Base-by-base conservation (phyloP, 257 asterid species). In the Leonotis leonurus region DNA sequence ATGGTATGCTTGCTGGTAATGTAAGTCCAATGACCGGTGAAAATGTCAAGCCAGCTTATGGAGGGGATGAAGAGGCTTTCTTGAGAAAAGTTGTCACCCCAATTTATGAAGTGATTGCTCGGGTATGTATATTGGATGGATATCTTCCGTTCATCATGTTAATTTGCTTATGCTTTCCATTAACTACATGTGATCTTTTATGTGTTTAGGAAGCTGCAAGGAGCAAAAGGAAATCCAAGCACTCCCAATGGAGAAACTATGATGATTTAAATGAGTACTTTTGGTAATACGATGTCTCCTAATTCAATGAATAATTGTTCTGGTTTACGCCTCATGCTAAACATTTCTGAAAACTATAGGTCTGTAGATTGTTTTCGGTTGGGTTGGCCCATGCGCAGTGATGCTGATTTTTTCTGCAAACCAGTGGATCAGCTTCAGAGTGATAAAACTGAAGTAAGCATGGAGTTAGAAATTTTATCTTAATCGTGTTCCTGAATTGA, bases 361-460 rank as follows among this genome's bases (percentile, higher is more conserved):
- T 89, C 99, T 7, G 97, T 80, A 56, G 99, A 93, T 78, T 93
- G 99, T 80, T 93, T 93, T 71, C 94, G 97, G 24, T 72, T 93
- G 75, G 97, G 99, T 56, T 93, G 99, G 99, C 99, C 99, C 40
- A 93, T 93, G 99, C 99, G 97, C 3, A 96, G 96, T 62, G 95
- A 93, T 80, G 99, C 97, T 77, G 97, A 93, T 81, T 93, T 87
- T 79, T 93, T 93, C 74, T 85, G 96, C 67, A 80, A 61, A 68
- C 83, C 88, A 0, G 67, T 63, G 16, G 84, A 74, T 63, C 74
- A 57, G 60, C 68, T 37, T 62, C 82, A 20, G 57, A 75, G 67
- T 70, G 96, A 86, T 65, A 89, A 74, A 72, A 86, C 73, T 44
- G 95, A 83, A 90, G 99, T 93, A 56, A 67, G 70, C 24, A 54